Conservation (phyloP, 306 rosid species). For the Quillaja saponaria region DNA sequence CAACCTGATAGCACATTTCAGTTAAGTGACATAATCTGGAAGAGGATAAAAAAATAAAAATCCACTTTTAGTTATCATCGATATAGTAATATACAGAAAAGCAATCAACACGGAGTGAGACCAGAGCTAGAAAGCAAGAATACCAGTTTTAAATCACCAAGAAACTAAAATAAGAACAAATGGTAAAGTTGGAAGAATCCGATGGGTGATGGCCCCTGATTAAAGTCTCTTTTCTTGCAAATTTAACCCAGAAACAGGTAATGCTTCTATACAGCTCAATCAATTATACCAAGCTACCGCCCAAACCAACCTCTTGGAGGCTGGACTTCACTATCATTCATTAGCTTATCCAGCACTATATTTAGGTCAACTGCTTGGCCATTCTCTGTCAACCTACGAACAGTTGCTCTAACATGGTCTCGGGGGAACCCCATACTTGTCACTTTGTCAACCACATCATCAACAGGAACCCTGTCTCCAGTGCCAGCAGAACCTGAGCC, state of each 20-base stretch:
- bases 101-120: slow-evolving; percentile 32
- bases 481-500: slow-evolving; percentile 62
- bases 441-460: slow-evolving; percentile 80
- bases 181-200: slow-evolving; percentile 21
- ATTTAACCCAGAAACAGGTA: slow-evolving; percentile 33
- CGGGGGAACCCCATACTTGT: slow-evolving; percentile 84
- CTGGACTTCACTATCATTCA: slow-evolving; percentile 72
- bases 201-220: slow-evolving; percentile 29
- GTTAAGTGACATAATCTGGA: background rate
- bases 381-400: slow-evolving; percentile 78
- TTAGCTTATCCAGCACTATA: slow-evolving; percentile 82
- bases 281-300: slow-evolving; percentile 43
- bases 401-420: slow-evolving; percentile 80
- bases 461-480: slow-evolving; percentile 68
- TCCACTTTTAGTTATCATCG: slow-evolving; percentile 45
- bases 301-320: slow-evolving; percentile 79
- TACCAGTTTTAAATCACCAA: slow-evolving; percentile 30
- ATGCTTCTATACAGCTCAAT: slow-evolving; percentile 46
- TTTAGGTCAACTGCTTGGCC: slow-evolving; percentile 88
- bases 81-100: slow-evolving; percentile 53
- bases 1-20: slow-evolving; percentile 1
- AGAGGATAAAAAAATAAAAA: slow-evolving; percentile 14
- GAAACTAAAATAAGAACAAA: slow-evolving; percentile 24
- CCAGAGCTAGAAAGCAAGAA: slow-evolving; percentile 31
- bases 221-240: slow-evolving; percentile 24